Evolutionary conservation across 2,329 filamentous ascomycete species (phyloP), one percentile per base, ranked within the genome.

Genomic region (Salinomyces thailandicus): DNA sequence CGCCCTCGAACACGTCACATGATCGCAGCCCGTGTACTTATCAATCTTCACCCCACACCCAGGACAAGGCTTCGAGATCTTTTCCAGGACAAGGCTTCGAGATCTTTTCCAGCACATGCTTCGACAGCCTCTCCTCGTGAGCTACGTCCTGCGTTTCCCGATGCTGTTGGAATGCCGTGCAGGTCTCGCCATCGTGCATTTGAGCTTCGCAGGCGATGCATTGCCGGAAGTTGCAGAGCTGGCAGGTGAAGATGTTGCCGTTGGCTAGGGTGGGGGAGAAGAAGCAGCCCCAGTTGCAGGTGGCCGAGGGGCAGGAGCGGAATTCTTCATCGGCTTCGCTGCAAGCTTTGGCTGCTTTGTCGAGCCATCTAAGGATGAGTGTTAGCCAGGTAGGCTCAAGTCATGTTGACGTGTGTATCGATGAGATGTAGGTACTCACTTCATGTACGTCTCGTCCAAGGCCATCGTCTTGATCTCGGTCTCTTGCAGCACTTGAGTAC

Each of bases 141-240:
- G 14, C 24, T 19, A 15, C 20, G 8, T 32, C 29, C 16, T 36
- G n/a, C 5, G 13, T 30, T 16, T 32, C 19, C 12, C 34, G 13
- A n/a, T 36, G 35, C 9, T 27, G 7, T 11, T 42, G 29, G 32
- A 39, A 44, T 14, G 36, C 35, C 13, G 39, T 38, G 24, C 51
- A 54, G 3, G 42, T 45, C 33, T 47, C 27, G 18, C 28, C 46
- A 15, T 46, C 39, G 34, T 54, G 51, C 44, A 49, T 49, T 1
- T 37, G 40, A 0, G 41, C 39, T 4, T 51, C 35, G 36, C 47
- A 51, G 6, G 16, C 29, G 8, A 44, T 28, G 37, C 51, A 53
- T 17, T 45, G 45, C 16, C 41, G 35, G 14, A 31, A 18, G 3
- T 33, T 22, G 39, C 51, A 54, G 5, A 18, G 16, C 3, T 19